These are phyloP conservation scores for Fraxinus ornus DNA, from an alignment of 305 asterid genomes.

Conservation along the genomic window DNA sequence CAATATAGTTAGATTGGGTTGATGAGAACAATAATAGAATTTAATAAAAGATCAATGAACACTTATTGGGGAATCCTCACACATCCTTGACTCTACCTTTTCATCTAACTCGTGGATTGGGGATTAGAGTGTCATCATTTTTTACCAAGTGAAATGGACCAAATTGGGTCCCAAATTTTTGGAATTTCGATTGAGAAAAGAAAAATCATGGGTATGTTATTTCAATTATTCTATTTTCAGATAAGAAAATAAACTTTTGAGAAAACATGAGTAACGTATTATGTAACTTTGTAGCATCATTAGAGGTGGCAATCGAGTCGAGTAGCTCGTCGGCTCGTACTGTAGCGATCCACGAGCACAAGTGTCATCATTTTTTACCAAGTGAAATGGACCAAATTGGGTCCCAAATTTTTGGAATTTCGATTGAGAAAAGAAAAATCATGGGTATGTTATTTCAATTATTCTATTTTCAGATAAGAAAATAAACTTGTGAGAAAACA, in stretches of 20 bases:
- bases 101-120: not conserved
- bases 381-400: not conserved
- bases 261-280: too few species aligned
- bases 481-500: too few species aligned
- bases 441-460: too few species aligned
- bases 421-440: not conserved
- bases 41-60: not conserved
- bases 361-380: too few species aligned
- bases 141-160: not conserved
- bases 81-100: not conserved
- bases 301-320: too few species aligned
- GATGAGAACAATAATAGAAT: conserved; percentile 15
- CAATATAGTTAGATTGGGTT: not conserved
- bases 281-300: not conserved
- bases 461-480: too few species aligned
- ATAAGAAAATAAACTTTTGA: too few species aligned
- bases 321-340: too few species aligned
- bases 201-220: not conserved
- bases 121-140: not conserved
- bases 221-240: too few species aligned
- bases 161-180: not conserved
- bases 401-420: not conserved
- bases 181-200: not conserved
- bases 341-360: too few species aligned
- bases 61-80: conserved; percentile 5